phyloP scores from a whole-genome alignment of 2,329 filamentous ascomycete species.

The Aspergillus neoniger region DNA sequence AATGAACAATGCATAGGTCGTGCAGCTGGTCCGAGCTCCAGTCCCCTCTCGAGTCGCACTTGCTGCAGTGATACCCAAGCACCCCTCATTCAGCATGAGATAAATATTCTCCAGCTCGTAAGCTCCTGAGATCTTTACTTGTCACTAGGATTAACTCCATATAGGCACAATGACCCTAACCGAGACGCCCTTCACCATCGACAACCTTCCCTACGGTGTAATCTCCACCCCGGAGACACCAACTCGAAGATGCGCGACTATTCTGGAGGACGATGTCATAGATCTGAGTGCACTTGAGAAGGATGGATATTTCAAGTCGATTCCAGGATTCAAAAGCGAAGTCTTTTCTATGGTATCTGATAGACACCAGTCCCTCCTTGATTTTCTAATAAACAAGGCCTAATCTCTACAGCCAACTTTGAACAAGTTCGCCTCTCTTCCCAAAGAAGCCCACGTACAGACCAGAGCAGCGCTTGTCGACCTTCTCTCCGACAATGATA shows the following conservation, averaged over 20 bases:
- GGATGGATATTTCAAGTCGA: conserved; percentile 13
- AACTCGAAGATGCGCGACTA: conserved; percentile 17
- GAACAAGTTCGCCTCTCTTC: conserved; percentile 17
- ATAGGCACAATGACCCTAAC: not conserved
- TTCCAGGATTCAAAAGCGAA: conserved; percentile 7
- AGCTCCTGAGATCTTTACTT: too few species aligned
- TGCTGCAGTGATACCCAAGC: conserved; percentile 1
- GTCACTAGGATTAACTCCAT: too few species aligned
- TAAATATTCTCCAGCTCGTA: not conserved
- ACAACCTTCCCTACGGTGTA: conserved; percentile 22
- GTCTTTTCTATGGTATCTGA: conserved; percentile 12
- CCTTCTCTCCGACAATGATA: conserved; percentile 3
- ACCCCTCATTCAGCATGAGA: not conserved
- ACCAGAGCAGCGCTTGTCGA: conserved; percentile 10
- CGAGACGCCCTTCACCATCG: conserved; percentile 18
- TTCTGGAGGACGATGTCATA: conserved; percentile 13
- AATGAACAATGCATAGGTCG: not conserved
- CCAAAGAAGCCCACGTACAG: conserved; percentile 7
- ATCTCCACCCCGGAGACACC: conserved; percentile 14
- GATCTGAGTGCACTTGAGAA: conserved; percentile 16
- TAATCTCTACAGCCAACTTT: conserved; percentile 10
- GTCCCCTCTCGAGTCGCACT: not conserved
- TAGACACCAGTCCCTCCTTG: not conserved
- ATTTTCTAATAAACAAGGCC: not conserved
- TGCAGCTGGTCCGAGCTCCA: not conserved